Evolutionary conservation across 1,139 yeast genomes (phyloP).

Genomic region (Suhomyces panamericanus): DNA sequence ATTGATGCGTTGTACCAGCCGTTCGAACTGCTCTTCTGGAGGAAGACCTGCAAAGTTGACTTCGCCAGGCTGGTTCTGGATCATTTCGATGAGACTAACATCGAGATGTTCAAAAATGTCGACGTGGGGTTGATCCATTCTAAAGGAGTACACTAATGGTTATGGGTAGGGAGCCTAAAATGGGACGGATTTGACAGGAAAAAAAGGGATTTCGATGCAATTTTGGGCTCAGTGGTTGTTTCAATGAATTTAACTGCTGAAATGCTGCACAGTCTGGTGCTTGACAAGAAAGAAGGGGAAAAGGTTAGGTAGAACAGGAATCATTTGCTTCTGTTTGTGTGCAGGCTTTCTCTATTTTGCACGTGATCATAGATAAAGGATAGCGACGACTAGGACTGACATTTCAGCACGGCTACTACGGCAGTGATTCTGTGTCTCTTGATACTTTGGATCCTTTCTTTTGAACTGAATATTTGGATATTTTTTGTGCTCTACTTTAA

Average conservation of each 20-base stretch:
- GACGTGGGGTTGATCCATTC: slow-evolving; percentile 3
- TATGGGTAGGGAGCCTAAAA: not conserved
- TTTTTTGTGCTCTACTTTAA: not conserved
- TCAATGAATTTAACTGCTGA: no score
- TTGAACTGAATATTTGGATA: not conserved
- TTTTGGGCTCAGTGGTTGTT: no score
- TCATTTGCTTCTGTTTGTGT: no score
- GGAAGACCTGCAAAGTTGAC: slow-evolving; percentile 19
- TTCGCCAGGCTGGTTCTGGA: slow-evolving; percentile 14
- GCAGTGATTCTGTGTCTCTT: no score
- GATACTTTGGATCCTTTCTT: no score
- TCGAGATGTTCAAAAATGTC: slow-evolving; percentile 28
- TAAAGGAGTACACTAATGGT: not conserved
- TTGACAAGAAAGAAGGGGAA: no score
- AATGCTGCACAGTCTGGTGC: no score
- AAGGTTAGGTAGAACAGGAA: no score
- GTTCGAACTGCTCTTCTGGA: slow-evolving; percentile 16
- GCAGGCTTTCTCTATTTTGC: no score
- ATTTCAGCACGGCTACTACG: no score
- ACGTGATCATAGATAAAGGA: no score
- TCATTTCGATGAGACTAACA: slow-evolving; percentile 22
- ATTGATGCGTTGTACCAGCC: slow-evolving; percentile 16
- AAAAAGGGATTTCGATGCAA: not conserved
- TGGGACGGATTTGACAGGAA: not conserved
- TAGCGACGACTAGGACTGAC: no score